Evolutionary conservation across 306 rosid genomes (phyloP), one percentile per base, ranked within the genome.

Genomic region (Glycine soja): DNA sequence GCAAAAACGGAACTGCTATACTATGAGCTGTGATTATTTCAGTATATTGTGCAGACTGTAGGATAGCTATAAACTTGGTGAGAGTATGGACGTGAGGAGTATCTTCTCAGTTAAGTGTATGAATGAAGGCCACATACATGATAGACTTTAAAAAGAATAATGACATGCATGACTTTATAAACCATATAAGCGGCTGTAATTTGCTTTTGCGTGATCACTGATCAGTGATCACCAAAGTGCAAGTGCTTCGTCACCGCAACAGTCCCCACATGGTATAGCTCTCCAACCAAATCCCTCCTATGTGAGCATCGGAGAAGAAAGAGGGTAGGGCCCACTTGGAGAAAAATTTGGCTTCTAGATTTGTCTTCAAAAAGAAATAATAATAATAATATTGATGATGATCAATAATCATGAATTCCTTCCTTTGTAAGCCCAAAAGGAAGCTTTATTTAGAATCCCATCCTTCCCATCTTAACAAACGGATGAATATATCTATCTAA

Each of bases 211-310:
- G 46, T 42, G 46, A 42, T 42, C 46, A 42, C 46, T 42, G 46
- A 42, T 42, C 46, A 42, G 24, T 42, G 46, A 42, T 42, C 46
- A 42, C 46, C 46, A 42, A 16, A 66, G 14, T 75, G 62, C 7
- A 54, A 7, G 12, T 16, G 32, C 62, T 9, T 57, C 34, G 30
- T 36, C 81, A 58, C 46, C 62, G 54, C 72, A 40, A 71, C 15
- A 18, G 82, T 71, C 46, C 34, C 76, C 69, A 24, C 59, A 64
- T 50, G 61, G 42, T 5, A 7, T 19, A 46, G 16, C 24, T 81
- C 70, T 81, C 76, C 83, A 85, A 77, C 83, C 85, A 81, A 76
- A 80, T 46, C 61, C 46, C 65, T 61, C 68, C 6, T 73, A 66
- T 16, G 67, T 63, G 76, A 70, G 16, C 30, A 24, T 53, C 51